Base-by-base conservation (phyloP, 2,329 filamentous ascomycete species). In the Trichoderma arundinaceum region DNA sequence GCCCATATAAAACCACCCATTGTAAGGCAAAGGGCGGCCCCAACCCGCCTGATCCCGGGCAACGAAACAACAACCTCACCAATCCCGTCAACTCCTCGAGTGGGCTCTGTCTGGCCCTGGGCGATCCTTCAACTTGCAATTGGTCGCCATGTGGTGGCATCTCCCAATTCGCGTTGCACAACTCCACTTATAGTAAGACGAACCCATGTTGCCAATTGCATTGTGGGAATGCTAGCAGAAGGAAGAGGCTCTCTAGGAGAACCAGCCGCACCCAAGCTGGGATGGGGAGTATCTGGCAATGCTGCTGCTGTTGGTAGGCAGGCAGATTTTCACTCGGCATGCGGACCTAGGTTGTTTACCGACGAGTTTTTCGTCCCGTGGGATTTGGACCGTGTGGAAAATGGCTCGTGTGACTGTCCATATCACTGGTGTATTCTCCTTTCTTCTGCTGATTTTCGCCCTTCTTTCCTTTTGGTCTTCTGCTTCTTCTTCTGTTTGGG, bases 161-260 rank as follows among this genome's bases (percentile, higher is more conserved):
- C 9, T 19, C 19, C 38, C 39, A 32, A 33, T 22, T 39, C 53
- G 22, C 39, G 12, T 33, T 32, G 43, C 17, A 22, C 12, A 28
- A 33, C 9, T 58, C 54, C 54, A 44, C 39, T 33, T 44, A 58
- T 43, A 33, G 54, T 44, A 58, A 44, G 54, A 44, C 54, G 22
- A 58, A 46, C 54, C 54, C 54, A 33, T 58, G 54, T 35, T 32
- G 15, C 49, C 10, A 38, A 38, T 32, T 33, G 32, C 32, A 32
- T 51, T 46, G 17, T 17, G 44, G 3, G 41, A 17, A 12, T n/a
- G 9, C 33, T 10, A 54, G 7, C 39, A 28, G 22, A 2, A 28
- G 22, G 4, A 28, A 28, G 51, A 54, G 51, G 51, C 51, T 54
- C 33, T 57, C 17, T 33, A 54, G 33, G 51, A 54, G 51, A 13